Conservation (phyloP, 2,329 filamentous ascomycete genomes). For the Fusarium albosuccineum region DNA sequence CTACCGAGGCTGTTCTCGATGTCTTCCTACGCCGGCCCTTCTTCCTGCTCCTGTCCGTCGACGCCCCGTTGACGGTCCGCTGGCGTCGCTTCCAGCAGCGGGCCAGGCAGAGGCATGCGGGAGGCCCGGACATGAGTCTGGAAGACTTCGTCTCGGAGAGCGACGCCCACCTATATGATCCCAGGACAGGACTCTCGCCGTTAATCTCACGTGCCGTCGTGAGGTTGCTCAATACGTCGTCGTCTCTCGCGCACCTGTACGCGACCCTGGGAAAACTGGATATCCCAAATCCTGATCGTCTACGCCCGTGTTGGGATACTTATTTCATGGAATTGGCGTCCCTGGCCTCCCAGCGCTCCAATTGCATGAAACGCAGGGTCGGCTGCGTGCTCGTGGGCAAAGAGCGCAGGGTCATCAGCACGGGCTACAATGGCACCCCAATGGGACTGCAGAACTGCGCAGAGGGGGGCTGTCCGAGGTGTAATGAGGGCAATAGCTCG, state of each 20-base stretch:
- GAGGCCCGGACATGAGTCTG: slow-evolving; percentile 55
- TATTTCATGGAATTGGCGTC: slow-evolving; percentile 99
- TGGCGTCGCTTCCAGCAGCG: slow-evolving; percentile 79
- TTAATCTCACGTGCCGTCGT: slow-evolving; percentile 86
- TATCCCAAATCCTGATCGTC: slow-evolving; percentile 80
- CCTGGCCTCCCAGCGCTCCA: slow-evolving; percentile 88
- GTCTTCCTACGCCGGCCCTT: slow-evolving; percentile 84
- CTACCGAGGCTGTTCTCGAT: slow-evolving; percentile 79
- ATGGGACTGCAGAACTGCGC: slow-evolving; percentile 89
- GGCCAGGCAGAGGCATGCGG: slow-evolving; percentile 33
- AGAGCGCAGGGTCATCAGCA: slow-evolving; percentile 89
- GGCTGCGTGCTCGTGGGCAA: slow-evolving; percentile 90
- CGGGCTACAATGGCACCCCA: slow-evolving; percentile 98
- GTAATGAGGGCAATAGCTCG: slow-evolving; percentile 78
- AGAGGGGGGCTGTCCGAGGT: slow-evolving; percentile 89
- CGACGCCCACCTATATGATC: slow-evolving; percentile 82
- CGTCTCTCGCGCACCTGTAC: slow-evolving; percentile 78
- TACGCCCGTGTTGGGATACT: slow-evolving; percentile 93
- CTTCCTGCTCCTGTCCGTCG: slow-evolving; percentile 92
- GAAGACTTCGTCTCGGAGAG: slow-evolving; percentile 69
- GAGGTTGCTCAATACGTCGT: slow-evolving; percentile 86
- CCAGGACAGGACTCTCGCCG: slow-evolving; percentile 74
- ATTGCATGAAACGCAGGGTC: slow-evolving; percentile 98
- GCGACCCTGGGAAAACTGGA: slow-evolving; percentile 79
- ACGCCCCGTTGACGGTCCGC: slow-evolving; percentile 86